Conservation (phyloP, 805 yeast genomes). For the Ogataea nakhonphanomensis region DNA sequence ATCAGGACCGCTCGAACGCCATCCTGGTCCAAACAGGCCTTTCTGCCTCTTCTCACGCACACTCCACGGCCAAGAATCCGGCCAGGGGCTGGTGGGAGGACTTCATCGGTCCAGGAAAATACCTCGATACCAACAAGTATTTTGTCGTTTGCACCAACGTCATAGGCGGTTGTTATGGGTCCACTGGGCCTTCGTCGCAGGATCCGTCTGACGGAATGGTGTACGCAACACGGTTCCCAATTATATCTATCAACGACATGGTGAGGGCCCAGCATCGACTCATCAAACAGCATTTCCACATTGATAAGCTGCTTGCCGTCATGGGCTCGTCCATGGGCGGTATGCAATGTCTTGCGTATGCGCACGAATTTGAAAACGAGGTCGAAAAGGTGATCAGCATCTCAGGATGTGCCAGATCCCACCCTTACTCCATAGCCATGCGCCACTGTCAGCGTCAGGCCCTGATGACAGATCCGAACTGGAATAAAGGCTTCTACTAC, state of each 20-base stretch:
- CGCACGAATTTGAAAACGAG: constrained; percentile 72
- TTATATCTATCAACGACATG: constrained; percentile 84
- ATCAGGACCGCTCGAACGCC: constrained; percentile 61
- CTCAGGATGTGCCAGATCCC: constrained; percentile 90
- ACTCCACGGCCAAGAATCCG: constrained; percentile 65
- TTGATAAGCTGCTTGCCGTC: constrained; percentile 64
- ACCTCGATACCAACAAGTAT: constrained; percentile 76
- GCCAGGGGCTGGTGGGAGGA: constrained; percentile 95
- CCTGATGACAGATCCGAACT: constrained; percentile 89
- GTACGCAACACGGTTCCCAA: constrained; percentile 87
- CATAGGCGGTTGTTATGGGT: constrained; percentile 91
- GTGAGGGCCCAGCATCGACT: constrained; percentile 80
- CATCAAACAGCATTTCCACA: constrained; percentile 58
- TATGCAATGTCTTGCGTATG: constrained; percentile 92
- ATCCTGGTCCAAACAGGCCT: constrained; percentile 85
- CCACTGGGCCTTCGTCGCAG: constrained; percentile 84
- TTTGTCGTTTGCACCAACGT: constrained; percentile 89
- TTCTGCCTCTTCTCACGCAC: constrained; percentile 92
- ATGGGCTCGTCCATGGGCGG: constrained; percentile 98
- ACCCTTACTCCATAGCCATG: constrained; percentile 91
- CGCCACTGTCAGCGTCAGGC: constrained; percentile 92
- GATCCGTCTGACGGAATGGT: constrained; percentile 65
- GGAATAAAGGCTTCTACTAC: constrained; percentile 88
- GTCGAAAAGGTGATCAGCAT: constrained; percentile 76
- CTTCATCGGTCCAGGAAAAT: constrained; percentile 80